Evolutionary conservation across 306 rosid genomes (phyloP).

Genomic region (Corylus avellana): DNA sequence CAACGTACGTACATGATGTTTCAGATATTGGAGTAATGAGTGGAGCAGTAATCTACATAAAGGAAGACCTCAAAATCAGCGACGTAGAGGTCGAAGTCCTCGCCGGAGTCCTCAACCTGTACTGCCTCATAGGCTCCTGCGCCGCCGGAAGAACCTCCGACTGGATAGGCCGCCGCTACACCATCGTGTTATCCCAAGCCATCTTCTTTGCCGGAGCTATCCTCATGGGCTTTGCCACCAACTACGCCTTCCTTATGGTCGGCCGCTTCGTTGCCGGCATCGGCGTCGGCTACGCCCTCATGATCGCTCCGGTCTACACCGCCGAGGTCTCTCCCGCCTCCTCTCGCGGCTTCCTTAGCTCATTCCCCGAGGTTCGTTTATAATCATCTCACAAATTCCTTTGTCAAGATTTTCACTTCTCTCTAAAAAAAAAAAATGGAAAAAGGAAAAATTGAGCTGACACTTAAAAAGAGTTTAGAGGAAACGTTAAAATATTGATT

Average conservation of each 20-base stretch:
- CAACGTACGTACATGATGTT: background rate
- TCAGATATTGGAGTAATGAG: conserved; percentile 97
- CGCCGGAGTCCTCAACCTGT: conserved; percentile 65
- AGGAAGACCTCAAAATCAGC: conserved; percentile 49
- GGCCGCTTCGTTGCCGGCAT: conserved; percentile 77
- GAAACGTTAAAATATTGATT: too few species aligned
- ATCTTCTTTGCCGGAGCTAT: conserved; percentile 75
- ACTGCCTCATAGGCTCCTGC: conserved; percentile 66
- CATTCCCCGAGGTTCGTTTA: conserved; percentile 68
- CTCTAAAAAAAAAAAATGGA: too few species aligned
- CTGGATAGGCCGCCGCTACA: conserved; percentile 90
- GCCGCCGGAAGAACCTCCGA: conserved; percentile 86
- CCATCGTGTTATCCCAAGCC: conserved; percentile 57
- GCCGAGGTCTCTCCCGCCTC: conserved; percentile 83
- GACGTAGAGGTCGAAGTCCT: conserved; percentile 62
- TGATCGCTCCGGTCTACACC: conserved; percentile 84
- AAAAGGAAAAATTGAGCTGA: too few species aligned
- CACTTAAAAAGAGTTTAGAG: too few species aligned
- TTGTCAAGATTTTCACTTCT: too few species aligned
- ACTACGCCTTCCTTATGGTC: conserved; percentile 77
- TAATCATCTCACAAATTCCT: too few species aligned
- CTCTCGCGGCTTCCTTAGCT: conserved; percentile 80
- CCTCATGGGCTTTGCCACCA: conserved; percentile 82
- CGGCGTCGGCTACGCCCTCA: conserved; percentile 78
- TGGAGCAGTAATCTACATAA: conserved; percentile 65